Conservation (phyloP, 768 basidiomycete genomes). For the Boletellus emodensis region DNA sequence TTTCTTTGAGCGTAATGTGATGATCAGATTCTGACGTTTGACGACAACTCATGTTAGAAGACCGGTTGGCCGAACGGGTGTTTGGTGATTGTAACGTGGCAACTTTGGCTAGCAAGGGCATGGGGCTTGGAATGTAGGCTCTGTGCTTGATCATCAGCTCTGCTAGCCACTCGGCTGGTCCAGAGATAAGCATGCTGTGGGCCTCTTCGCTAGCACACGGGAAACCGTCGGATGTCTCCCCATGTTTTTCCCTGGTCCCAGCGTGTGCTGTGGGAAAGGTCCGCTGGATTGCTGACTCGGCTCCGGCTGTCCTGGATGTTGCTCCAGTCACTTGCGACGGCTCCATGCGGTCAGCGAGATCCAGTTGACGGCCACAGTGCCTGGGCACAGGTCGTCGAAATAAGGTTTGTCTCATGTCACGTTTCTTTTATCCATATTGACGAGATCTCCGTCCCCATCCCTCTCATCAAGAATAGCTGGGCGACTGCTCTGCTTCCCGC, state of each 20-base stretch:
- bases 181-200: constrained; percentile 15
- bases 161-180: background rate
- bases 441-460: constrained; percentile 20
- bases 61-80: too few relatives aligned
- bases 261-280: constrained; percentile 21
- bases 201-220: background rate
- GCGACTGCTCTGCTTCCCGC: constrained; percentile 6
- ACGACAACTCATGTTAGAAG: too few relatives aligned
- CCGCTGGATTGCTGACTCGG: constrained; percentile 14
- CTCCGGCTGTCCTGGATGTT: constrained; percentile 1
- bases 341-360: constrained; percentile 15
- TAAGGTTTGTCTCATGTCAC: constrained; percentile 32
- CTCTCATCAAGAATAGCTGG: constrained; percentile 20
- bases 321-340: constrained; percentile 10
- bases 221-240: constrained; percentile 15
- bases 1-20: too few relatives aligned
- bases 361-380: constrained; percentile 13
- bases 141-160: background rate
- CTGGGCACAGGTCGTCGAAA: constrained; percentile 20
- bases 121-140: background rate
- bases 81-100: background rate
- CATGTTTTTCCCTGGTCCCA: constrained; percentile 7
- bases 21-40: too few relatives aligned
- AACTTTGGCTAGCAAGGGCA: background rate
- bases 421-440: constrained; percentile 26